These are phyloP conservation scores for Leccinellum albellum DNA, from an alignment of 768 basidiomycete genomes.

Conservation along the genomic window DNA sequence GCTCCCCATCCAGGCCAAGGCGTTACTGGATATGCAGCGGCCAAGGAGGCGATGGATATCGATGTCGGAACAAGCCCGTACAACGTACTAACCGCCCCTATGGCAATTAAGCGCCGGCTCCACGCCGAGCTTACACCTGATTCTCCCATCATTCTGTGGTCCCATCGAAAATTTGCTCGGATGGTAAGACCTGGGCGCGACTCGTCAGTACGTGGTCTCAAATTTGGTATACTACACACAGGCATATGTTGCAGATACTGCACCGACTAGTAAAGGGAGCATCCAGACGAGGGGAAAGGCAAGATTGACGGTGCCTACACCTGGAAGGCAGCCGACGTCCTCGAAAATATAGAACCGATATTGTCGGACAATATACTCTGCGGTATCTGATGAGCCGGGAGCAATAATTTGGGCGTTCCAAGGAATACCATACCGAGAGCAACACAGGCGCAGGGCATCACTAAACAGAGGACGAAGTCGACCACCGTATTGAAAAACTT, in stretches of 20 bases:
- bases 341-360: constrained; percentile 51
- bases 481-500: constrained; percentile 21
- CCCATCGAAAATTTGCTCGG: constrained; percentile 1
- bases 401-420: neutral
- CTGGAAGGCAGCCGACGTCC: constrained; percentile 43
- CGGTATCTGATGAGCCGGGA: constrained; percentile 1
- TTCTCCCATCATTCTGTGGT: neutral
- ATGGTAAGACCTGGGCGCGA: constrained; percentile 8
- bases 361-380: constrained; percentile 48
- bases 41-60: constrained; percentile 5
- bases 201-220: neutral
- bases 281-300: constrained; percentile 41
- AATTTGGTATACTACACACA: constrained; percentile 7
- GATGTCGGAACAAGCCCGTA: constrained; percentile 15
- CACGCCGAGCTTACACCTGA: neutral
- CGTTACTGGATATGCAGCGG: constrained; percentile 2
- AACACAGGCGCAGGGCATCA: constrained; percentile 32
- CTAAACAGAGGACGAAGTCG: constrained; percentile 30
- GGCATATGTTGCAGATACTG: constrained; percentile 42
- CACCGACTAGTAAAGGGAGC: constrained; percentile 44
- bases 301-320: constrained; percentile 30
- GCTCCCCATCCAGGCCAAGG: constrained; percentile 22
- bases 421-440: constrained; percentile 23
- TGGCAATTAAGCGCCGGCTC: constrained; percentile 13
- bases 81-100: constrained; percentile 4